Conservation (phyloP, 805 yeast species). For the Pichia thaimueangensis region DNA sequence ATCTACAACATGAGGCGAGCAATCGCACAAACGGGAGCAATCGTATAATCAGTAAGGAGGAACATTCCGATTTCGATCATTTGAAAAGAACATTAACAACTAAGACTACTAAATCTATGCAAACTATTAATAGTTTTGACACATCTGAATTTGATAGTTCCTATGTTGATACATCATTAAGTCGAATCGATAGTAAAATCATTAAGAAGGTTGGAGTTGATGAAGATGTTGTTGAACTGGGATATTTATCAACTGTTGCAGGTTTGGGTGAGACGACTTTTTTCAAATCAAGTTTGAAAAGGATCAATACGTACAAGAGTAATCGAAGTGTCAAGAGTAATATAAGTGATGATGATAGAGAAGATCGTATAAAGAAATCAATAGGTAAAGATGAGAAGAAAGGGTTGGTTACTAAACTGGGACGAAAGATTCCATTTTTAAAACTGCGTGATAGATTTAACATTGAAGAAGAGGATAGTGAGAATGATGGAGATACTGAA, state of each 20-base stretch:
- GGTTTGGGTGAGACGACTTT: constrained; percentile 37
- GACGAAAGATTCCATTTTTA: background rate
- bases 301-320: background rate
- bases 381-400: background rate
- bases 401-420: background rate
- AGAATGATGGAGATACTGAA: too few relatives aligned
- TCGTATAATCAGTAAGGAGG: constrained; percentile 4
- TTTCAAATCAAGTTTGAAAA: constrained; percentile 16
- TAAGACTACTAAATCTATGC: background rate
- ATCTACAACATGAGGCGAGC: too few relatives aligned
- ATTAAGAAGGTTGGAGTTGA: background rate
- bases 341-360: too few relatives aligned
- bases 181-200: background rate
- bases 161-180: background rate
- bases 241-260: constrained; percentile 33
- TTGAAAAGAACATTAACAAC: background rate
- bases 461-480: too few relatives aligned
- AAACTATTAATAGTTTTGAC: background rate
- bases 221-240: constrained; percentile 27
- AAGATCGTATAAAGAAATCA: too few relatives aligned
- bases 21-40: constrained; percentile 13
- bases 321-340: background rate
- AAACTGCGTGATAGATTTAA: background rate
- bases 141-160: background rate
- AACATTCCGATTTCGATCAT: background rate